These are phyloP conservation scores for Mrakia frigida DNA, from an alignment of 768 basidiomycete species.

Conservation along the genomic window DNA sequence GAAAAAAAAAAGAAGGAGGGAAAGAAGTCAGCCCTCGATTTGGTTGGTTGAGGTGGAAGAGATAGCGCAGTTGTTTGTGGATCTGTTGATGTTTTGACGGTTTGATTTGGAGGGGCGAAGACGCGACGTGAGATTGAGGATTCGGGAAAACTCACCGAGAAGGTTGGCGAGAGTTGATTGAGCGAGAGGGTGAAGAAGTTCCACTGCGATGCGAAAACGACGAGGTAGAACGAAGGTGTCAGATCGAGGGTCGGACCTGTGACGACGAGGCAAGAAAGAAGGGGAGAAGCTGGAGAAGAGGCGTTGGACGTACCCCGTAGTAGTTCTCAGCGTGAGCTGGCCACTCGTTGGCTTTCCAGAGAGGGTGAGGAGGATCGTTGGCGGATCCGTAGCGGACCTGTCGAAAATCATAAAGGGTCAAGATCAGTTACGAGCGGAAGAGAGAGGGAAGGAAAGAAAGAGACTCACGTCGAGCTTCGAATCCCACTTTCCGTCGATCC, in stretches of 20 bases:
- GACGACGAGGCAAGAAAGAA: too few relatives aligned
- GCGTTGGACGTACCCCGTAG: constrained; percentile 76
- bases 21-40: not conserved
- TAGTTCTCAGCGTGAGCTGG: constrained; percentile 64
- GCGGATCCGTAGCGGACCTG: constrained; percentile 54
- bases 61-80: too few relatives aligned
- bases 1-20: too few relatives aligned
- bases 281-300: constrained; percentile 48
- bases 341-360: constrained; percentile 73
- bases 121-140: not conserved
- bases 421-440: not conserved
- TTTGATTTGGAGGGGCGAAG: not conserved
- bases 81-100: too few relatives aligned
- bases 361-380: constrained; percentile 57
- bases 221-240: not conserved
- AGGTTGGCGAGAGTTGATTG: constrained; percentile 26
- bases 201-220: constrained; percentile 24
- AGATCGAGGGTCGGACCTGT: not conserved
- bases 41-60: not conserved
- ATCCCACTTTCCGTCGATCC: constrained; percentile 87
- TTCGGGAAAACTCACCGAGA: constrained; percentile 15
- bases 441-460: not conserved
- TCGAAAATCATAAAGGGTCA: not conserved
- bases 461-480: constrained; percentile 60
- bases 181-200: constrained; percentile 22